Evolutionary conservation across 305 asterid species (phyloP).

Genomic region (Fraxinus angustifolia): DNA sequence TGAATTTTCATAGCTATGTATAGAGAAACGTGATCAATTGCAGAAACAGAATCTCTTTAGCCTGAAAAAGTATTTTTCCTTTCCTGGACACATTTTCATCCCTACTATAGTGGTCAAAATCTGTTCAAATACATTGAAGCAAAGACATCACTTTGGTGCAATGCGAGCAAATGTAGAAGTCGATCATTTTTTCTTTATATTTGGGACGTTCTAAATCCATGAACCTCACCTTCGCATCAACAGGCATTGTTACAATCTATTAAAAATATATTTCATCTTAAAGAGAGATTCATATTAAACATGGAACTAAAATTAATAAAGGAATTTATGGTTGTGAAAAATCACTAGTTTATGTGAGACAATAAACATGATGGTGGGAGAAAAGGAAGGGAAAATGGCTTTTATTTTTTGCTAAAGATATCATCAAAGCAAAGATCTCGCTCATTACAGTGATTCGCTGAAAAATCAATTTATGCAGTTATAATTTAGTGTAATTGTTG

Average conservation of each 20-base stretch:
- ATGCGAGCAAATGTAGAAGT: conserved; percentile 23
- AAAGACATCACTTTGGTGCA: neutral
- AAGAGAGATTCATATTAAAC: neutral
- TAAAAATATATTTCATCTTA: neutral
- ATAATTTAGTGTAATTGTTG: too few species aligned
- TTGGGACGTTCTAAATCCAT: conserved; percentile 23
- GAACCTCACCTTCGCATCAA: conserved; percentile 39
- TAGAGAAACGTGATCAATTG: conserved; percentile 22
- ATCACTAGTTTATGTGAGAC: neutral
- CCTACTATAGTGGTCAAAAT: too few species aligned
- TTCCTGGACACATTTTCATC: too few species aligned
- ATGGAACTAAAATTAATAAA: neutral
- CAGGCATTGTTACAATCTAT: conserved; percentile 57
- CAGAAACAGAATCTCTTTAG: too few species aligned
- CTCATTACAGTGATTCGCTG: neutral
- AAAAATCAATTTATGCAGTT: neutral
- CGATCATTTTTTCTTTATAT: conserved; percentile 14
- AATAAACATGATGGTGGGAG: neutral
- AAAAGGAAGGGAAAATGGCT: neutral
- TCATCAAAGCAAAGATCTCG: neutral
- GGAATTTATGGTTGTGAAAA: neutral
- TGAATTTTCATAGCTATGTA: conserved; percentile 8
- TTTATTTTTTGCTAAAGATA: neutral
- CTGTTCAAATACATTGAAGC: too few species aligned
- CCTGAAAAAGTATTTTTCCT: too few species aligned